A percentile compares a stretch with the other conserved stretches of the same genome.
phyloP scores from a whole-genome alignment of 2,329 filamentous ascomycete species.

The Fusarium guadeloupense region DNA sequence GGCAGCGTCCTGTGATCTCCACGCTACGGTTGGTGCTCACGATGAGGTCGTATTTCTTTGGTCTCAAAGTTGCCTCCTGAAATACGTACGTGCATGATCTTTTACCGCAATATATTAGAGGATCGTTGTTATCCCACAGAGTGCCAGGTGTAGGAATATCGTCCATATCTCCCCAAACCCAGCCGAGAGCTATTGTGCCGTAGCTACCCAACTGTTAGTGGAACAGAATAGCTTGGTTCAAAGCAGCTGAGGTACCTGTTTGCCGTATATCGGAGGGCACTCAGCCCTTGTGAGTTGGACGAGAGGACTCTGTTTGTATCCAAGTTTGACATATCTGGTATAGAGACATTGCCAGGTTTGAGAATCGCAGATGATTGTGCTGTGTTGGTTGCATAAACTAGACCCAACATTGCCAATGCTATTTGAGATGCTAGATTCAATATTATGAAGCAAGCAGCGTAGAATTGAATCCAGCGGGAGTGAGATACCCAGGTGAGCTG shows the following conservation, averaged over 20 bases:
- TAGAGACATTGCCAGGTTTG: constrained; percentile 46
- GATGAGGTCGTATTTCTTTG: constrained; percentile 16
- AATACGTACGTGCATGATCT: constrained; percentile 50
- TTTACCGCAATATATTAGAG: constrained; percentile 47
- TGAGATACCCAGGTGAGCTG: constrained; percentile 26
- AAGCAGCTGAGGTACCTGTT: constrained; percentile 46
- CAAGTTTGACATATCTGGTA: constrained; percentile 50
- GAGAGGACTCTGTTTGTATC: constrained; percentile 45
- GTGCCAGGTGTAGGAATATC: constrained; percentile 44
- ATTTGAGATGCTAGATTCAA: constrained; percentile 48
- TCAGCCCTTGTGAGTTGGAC: constrained; percentile 31
- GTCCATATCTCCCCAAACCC: constrained; percentile 26
- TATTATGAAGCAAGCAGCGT: constrained; percentile 30
- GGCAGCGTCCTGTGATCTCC: constrained; percentile 16
- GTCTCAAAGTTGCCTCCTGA: constrained; percentile 43
- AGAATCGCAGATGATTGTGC: constrained; percentile 48
- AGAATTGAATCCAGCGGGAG: constrained; percentile 24
- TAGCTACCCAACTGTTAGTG: constrained; percentile 43
- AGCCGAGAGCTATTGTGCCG: constrained; percentile 50
- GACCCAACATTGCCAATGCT: constrained; percentile 53
- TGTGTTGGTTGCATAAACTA: constrained; percentile 55
- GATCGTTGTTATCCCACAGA: constrained; percentile 44
- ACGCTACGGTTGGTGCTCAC: constrained; percentile 33
- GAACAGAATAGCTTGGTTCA: fast-evolving
- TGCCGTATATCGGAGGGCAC: constrained; percentile 54